Conservation (phyloP, 306 rosid species). For the Vicia sativa region DNA sequence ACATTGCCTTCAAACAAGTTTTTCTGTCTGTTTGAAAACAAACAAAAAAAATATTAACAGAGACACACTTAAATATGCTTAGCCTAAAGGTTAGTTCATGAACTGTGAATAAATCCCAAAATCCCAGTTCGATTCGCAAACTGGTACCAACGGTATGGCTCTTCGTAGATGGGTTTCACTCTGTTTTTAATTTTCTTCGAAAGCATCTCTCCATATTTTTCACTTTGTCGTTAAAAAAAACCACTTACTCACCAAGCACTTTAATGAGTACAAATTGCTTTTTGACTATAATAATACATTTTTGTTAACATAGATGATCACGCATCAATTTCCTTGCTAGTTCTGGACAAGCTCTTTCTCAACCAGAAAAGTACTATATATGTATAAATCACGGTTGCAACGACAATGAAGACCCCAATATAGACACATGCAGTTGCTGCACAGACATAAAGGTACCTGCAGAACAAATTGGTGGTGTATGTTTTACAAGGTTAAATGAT, state of each 20-base stretch:
- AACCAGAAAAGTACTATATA: slow-evolving; percentile 54
- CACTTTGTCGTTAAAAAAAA: slow-evolving; percentile 25
- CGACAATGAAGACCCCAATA: slow-evolving; percentile 59
- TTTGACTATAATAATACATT: slow-evolving; percentile 21
- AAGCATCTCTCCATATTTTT: slow-evolving; percentile 22
- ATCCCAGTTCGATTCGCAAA: background rate
- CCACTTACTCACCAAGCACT: slow-evolving; percentile 9
- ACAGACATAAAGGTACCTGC: slow-evolving; percentile 80
- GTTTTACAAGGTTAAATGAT: slow-evolving; percentile 28
- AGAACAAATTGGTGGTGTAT: slow-evolving; percentile 29
- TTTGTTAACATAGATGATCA: slow-evolving; percentile 20
- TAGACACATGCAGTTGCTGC: slow-evolving; percentile 70
- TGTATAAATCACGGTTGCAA: slow-evolving; percentile 64
- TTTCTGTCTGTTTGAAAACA: background rate
- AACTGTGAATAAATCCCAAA: slow-evolving; percentile 1
- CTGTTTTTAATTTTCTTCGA: slow-evolving; percentile 23
- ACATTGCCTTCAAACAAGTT: slow-evolving; percentile 15
- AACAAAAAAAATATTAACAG: background rate
- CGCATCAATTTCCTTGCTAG: slow-evolving; percentile 36
- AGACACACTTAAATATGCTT: background rate
- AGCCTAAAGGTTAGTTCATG: background rate
- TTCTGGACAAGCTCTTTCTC: slow-evolving; percentile 42
- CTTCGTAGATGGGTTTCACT: background rate
- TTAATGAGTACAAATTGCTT: slow-evolving; percentile 29
- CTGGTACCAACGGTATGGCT: background rate